phyloP scores from a whole-genome alignment of 768 basidiomycete species.

The Amanita subjunquillea region DNA sequence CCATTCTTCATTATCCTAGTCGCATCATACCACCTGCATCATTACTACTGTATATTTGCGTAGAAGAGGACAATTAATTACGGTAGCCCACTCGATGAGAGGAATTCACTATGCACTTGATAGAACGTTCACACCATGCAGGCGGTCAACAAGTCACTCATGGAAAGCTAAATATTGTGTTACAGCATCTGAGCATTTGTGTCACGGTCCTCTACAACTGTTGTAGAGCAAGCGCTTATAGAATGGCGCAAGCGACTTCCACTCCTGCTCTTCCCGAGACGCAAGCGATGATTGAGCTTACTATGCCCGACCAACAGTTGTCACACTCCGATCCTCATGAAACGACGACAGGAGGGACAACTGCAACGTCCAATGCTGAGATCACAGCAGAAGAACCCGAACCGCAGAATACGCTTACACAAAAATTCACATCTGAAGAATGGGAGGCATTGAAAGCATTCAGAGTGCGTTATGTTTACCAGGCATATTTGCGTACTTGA shows the following conservation, averaged over 20 bases:
- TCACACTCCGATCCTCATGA: not conserved
- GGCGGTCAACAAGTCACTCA: no score
- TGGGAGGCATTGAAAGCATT: slow-evolving; percentile 63
- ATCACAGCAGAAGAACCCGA: slow-evolving; percentile 24
- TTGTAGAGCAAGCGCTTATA: no score
- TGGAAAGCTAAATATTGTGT: no score
- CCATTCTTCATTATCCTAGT: not conserved
- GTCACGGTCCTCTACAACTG: no score
- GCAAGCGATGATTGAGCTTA: not conserved
- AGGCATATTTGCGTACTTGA: not conserved
- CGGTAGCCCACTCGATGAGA: no score
- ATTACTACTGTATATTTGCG: not conserved
- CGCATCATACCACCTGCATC: not conserved
- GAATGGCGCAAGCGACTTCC: not conserved
- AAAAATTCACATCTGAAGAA: slow-evolving; percentile 60
- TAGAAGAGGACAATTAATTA: not conserved
- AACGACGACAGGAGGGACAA: slow-evolving; percentile 6
- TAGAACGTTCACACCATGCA: no score
- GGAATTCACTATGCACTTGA: no score
- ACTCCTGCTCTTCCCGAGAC: not conserved
- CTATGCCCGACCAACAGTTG: no score
- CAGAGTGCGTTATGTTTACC: slow-evolving; percentile 31
- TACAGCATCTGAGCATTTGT: no score
- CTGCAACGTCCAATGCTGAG: slow-evolving; percentile 5
- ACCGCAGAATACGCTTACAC: slow-evolving; percentile 60